A percentile compares a stretch with the other conserved stretches of the same genome.
Conservation (phyloP, 2,329 filamentous ascomycete species). For the Aspergillus eucalypticola region DNA sequence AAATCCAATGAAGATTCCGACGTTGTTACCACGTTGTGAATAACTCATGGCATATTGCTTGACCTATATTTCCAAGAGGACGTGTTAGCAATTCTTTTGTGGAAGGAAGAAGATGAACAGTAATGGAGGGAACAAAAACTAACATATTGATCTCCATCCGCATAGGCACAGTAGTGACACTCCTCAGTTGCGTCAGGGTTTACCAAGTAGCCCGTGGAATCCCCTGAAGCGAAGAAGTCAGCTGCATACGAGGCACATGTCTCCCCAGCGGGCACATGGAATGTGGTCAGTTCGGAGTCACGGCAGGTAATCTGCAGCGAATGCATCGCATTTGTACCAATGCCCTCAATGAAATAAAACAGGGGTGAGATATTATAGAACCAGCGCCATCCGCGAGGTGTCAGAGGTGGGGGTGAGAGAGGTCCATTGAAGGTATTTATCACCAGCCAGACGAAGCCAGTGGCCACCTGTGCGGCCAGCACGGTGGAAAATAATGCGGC, state of each 20-base stretch:
- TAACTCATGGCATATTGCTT: conserved; percentile 70
- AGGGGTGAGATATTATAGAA: conserved; percentile 80
- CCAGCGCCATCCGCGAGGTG: conserved; percentile 77
- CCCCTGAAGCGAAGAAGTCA: neutral
- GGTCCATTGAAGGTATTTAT: conserved; percentile 84
- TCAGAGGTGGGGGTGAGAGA: conserved; percentile 71
- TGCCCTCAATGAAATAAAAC: conserved; percentile 73
- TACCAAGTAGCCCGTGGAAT: conserved; percentile 3
- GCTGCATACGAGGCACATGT: conserved; percentile 6
- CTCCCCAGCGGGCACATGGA: neutral
- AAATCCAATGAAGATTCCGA: conserved; percentile 74
- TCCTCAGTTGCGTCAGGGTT: neutral
- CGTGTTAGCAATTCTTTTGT: conserved; percentile 23
- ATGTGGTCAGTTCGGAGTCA: neutral
- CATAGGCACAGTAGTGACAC: conserved; percentile 10
- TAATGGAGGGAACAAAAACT: neutral
- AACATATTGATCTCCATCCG: conserved; percentile 9
- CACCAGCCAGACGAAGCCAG: conserved; percentile 77
- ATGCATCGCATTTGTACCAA: conserved; percentile 72
- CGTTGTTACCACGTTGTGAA: conserved; percentile 69
- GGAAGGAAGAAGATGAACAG: too few species aligned
- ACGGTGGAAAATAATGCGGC: conserved; percentile 72
- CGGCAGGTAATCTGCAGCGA: conserved; percentile 61
- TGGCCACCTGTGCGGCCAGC: conserved; percentile 74
- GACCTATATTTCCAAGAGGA: conserved; percentile 71